Evolutionary conservation across 805 yeast species (phyloP).

Genomic region (Candida sakaeoensis): DNA sequence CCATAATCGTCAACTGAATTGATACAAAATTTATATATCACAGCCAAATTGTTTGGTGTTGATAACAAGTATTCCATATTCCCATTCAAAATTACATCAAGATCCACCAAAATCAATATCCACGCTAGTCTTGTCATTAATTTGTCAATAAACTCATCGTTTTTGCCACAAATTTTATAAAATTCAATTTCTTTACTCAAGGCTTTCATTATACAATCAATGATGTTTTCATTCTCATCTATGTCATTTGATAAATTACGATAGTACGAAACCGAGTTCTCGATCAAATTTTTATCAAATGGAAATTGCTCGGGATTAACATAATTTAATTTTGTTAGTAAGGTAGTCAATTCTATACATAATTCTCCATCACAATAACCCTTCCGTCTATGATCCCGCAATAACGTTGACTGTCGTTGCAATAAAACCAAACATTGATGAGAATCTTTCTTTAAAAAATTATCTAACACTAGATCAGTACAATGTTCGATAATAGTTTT

Average conservation of each 20-base stretch:
- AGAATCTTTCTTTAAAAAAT: constrained; percentile 2
- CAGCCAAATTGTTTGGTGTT: constrained; percentile 12
- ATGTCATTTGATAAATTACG: constrained; percentile 14
- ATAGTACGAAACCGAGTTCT: constrained; percentile 15
- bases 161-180: constrained; percentile 19
- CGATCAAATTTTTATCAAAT: constrained; percentile 13
- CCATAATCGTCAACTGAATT: constrained; percentile 16
- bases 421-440: constrained; percentile 8
- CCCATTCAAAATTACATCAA: constrained; percentile 16
- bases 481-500: constrained; percentile 25
- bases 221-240: constrained; percentile 10
- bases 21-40: constrained; percentile 19
- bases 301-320: background rate
- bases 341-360: background rate
- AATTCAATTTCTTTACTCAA: constrained; percentile 18
- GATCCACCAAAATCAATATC: constrained; percentile 26
- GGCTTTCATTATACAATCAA: constrained; percentile 10
- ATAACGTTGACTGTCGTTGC: constrained; percentile 8
- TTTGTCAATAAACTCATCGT: constrained; percentile 14
- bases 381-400: background rate
- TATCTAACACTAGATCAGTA: constrained; percentile 9
- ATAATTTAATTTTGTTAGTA: background rate
- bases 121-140: constrained; percentile 24
- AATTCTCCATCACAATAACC: background rate
- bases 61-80: constrained; percentile 19